Percentiles rank a stretch among this genome's conserved stretches.
These are phyloP conservation scores for Gymnopilus dilepis DNA, from an alignment of 768 basidiomycete species.

Conservation along the genomic window DNA sequence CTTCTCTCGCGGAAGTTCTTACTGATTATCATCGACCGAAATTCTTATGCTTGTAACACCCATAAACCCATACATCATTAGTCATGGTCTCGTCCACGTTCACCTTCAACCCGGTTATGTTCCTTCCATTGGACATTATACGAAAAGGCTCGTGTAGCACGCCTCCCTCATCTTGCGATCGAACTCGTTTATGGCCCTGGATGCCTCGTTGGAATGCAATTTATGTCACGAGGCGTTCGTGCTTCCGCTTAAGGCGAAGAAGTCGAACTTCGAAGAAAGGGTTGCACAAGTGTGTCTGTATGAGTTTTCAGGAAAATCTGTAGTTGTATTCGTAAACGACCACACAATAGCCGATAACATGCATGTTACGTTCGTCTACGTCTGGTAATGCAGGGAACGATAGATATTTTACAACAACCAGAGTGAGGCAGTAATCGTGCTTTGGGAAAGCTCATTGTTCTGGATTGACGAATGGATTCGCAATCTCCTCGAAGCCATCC, in stretches of 20 bases:
- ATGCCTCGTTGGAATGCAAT: constrained; percentile 6
- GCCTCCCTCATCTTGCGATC: constrained; percentile 1
- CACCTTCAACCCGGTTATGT: neutral
- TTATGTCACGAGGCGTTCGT: constrained; percentile 8
- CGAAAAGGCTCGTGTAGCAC: constrained; percentile 7
- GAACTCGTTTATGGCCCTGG: constrained; percentile 6
- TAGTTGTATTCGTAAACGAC: constrained; percentile 20
- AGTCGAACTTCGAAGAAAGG: constrained; percentile 1
- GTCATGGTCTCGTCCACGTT: constrained; percentile 17
- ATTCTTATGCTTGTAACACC: constrained; percentile 20
- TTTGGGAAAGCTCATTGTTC: constrained; percentile 48
- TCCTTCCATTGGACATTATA: constrained; percentile 15
- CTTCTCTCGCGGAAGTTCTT: constrained; percentile 10
- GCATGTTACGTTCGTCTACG: constrained; percentile 13
- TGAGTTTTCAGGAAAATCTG: constrained; percentile 9
- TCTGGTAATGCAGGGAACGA: constrained; percentile 9
- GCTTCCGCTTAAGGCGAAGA: neutral
- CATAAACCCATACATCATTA: constrained; percentile 17
- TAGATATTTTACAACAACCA: constrained; percentile 16
- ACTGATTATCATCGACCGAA: constrained; percentile 9
- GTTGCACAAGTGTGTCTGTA: constrained; percentile 9
- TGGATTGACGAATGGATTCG: constrained; percentile 83
- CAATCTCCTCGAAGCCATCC: constrained; percentile 94
- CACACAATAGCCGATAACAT: constrained; percentile 14
- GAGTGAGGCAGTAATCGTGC: neutral